phyloP scores from a whole-genome alignment of 2,329 filamentous ascomycete genomes.

The Pseudogymnoascus sp. region DNA sequence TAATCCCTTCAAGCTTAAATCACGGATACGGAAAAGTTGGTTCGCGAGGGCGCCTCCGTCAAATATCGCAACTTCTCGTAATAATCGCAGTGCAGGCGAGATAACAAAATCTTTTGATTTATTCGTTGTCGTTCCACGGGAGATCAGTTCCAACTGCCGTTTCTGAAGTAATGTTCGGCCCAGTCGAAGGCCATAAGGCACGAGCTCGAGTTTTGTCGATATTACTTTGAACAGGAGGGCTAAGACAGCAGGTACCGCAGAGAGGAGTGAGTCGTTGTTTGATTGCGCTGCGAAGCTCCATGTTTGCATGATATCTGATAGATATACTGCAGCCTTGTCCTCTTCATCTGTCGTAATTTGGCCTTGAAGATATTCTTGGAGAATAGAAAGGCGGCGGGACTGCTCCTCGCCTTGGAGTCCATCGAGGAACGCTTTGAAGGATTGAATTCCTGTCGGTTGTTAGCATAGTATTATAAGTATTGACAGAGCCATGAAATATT shows the following conservation, averaged over 20 bases:
- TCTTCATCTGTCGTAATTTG: slow-evolving; percentile 40
- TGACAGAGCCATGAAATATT: neutral
- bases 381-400: slow-evolving; percentile 45
- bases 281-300: slow-evolving; percentile 77
- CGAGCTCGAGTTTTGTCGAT: slow-evolving; percentile 64
- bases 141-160: slow-evolving; percentile 70
- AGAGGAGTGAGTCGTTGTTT: slow-evolving; percentile 73
- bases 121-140: slow-evolving; percentile 68
- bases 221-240: slow-evolving; percentile 73
- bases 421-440: slow-evolving; percentile 65
- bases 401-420: slow-evolving; percentile 45
- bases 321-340: slow-evolving; percentile 53
- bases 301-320: slow-evolving; percentile 74
- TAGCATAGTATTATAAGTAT: neutral
- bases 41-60: slow-evolving; percentile 77
- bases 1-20: slow-evolving; percentile 71
- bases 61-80: slow-evolving; percentile 77
- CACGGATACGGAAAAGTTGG: slow-evolving; percentile 66
- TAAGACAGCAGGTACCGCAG: slow-evolving; percentile 70
- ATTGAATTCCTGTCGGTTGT: slow-evolving; percentile 46
- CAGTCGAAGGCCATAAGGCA: slow-evolving; percentile 65
- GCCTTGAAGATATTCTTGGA: slow-evolving; percentile 59
- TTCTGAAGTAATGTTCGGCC: slow-evolving; percentile 76
- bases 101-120: slow-evolving; percentile 83
- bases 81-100: slow-evolving; percentile 74